These are phyloP conservation scores for Lichtheimia corymbifera DNA, from an alignment of 371 early-diverging fungal species.

Conservation along the genomic window DNA sequence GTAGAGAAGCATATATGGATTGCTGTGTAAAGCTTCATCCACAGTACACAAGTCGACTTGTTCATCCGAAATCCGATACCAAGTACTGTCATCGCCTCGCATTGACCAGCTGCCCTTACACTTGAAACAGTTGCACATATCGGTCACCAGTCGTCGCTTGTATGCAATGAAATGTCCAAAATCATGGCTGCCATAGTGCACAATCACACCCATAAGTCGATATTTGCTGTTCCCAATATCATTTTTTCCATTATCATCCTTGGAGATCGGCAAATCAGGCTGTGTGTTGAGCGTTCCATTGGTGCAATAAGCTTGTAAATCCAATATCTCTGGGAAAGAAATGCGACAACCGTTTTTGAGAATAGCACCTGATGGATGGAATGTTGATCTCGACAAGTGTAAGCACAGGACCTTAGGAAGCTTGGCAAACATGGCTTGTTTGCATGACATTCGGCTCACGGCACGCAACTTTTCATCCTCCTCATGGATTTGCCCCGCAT, in stretches of 20 bases:
- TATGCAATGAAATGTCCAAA: constrained; percentile 94
- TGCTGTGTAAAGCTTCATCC: constrained; percentile 67
- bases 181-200: constrained; percentile 86
- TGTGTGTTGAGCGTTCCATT: constrained; percentile 52
- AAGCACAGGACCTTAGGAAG: constrained; percentile 62
- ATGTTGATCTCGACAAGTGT: constrained; percentile 74
- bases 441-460: constrained; percentile 39
- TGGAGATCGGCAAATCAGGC: constrained; percentile 58
- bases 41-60: constrained; percentile 70
- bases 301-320: constrained; percentile 61
- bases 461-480: constrained; percentile 12
- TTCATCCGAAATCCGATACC: constrained; percentile 88
- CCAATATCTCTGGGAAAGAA: constrained; percentile 58
- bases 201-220: constrained; percentile 77
- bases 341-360: constrained; percentile 70
- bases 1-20: constrained; percentile 92
- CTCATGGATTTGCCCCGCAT: constrained; percentile 11
- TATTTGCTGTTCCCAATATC: constrained; percentile 38
- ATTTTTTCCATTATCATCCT: neutral
- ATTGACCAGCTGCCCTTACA: constrained; percentile 8
- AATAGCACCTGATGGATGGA: constrained; percentile 58
- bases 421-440: constrained; percentile 64
- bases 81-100: constrained; percentile 23
- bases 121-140: constrained; percentile 30
- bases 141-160: constrained; percentile 58